These are phyloP conservation scores for Aspergillus diversus DNA, from an alignment of 495 filamentous ascomycete species.

Conservation along the genomic window DNA sequence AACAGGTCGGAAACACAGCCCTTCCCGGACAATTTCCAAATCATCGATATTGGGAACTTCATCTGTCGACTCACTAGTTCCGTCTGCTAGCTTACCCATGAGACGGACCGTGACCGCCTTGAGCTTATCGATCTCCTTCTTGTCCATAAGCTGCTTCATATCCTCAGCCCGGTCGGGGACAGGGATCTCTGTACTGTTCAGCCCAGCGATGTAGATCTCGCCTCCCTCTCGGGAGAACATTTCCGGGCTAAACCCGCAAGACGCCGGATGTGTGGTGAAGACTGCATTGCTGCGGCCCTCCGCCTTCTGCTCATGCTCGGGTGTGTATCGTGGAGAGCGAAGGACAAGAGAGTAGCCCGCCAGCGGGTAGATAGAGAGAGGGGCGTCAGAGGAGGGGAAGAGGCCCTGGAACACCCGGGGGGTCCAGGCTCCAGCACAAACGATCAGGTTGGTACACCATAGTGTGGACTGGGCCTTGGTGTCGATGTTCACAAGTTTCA, in stretches of 20 bases:
- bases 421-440: conserved; percentile 75
- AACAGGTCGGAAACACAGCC: conserved; percentile 74
- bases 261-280: conserved; percentile 59
- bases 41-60: conserved; percentile 46
- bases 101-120: conserved; percentile 58
- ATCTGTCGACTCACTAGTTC: conserved; percentile 24
- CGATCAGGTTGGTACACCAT: conserved; percentile 60
- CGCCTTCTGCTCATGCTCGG: conserved; percentile 30
- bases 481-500: conserved; percentile 44
- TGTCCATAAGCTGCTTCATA: conserved; percentile 50
- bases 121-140: conserved; percentile 52
- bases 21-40: conserved; percentile 64
- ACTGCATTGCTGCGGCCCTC: conserved; percentile 64
- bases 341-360: conserved; percentile 75
- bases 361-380: conserved; percentile 61
- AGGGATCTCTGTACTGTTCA: conserved; percentile 62
- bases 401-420: conserved; percentile 61
- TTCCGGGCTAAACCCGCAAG: conserved; percentile 68
- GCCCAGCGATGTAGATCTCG: conserved; percentile 74
- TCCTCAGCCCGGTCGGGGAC: conserved; percentile 56
- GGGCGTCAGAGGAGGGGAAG: conserved; percentile 57
- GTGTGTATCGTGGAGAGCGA: conserved; percentile 58
- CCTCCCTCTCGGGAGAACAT: conserved; percentile 67
- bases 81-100: conserved; percentile 45
- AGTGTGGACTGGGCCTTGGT: conserved; percentile 31